Evolutionary conservation across 1,139 yeast species (phyloP).

Genomic region (Taphrina wiesneri): DNA sequence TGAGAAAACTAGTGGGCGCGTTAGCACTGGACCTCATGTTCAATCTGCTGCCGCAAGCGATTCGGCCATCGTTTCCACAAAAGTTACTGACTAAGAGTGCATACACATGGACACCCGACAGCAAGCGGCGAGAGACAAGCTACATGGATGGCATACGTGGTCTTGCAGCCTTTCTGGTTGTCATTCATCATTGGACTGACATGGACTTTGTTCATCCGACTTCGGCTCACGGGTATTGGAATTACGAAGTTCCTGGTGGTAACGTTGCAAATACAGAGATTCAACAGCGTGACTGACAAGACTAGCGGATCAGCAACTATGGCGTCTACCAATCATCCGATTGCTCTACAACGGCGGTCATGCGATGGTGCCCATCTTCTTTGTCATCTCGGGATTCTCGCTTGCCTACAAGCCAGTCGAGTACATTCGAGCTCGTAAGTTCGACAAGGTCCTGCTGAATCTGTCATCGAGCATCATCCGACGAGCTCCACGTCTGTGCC

Average conservation of each 20-base stretch:
- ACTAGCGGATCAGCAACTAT: constrained; percentile 8
- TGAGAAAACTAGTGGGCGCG: not conserved
- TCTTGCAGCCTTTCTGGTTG: constrained; percentile 30
- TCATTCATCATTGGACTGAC: constrained; percentile 28
- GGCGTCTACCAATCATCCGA: constrained; percentile 22
- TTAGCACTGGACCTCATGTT: not conserved
- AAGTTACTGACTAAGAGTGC: not conserved
- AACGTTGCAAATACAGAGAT: not conserved
- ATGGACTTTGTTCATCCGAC: constrained; percentile 21
- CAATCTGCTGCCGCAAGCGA: not conserved
- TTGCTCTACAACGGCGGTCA: constrained; percentile 25
- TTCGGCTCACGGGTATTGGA: constrained; percentile 23
- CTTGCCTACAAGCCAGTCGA: constrained; percentile 26
- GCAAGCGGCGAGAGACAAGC: constrained; percentile 18
- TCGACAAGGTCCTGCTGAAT: constrained; percentile 16
- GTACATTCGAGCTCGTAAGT: constrained; percentile 7
- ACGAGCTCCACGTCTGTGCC: constrained; percentile 11
- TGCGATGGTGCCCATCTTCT: constrained; percentile 28
- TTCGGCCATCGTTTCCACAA: constrained; percentile 1
- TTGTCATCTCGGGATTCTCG: constrained; percentile 26
- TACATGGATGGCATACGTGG: constrained; percentile 28
- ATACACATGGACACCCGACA: not conserved
- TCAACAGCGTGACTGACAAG: not conserved
- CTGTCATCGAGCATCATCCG: constrained; percentile 20
- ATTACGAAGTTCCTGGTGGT: constrained; percentile 13